A percentile compares a stretch with the other conserved stretches of the same genome.
Evolutionary conservation across 176 grass and related monocot species (phyloP).

Genomic region (Carex parvula): DNA sequence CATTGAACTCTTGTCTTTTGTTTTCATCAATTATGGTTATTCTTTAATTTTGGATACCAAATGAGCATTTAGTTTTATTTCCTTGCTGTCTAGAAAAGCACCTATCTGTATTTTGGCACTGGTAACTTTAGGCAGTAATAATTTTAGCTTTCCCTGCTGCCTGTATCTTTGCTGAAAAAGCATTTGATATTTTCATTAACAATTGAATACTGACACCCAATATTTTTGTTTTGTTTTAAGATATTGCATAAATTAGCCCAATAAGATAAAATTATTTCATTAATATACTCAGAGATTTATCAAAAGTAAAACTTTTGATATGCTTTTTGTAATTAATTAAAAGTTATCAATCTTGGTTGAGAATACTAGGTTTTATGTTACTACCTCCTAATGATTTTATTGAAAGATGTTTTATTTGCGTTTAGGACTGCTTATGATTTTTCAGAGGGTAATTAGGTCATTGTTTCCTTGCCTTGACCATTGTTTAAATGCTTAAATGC

Average conservation of each 20-base stretch:
- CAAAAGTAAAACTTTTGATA: too few relatives aligned
- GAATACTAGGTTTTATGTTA: neutral
- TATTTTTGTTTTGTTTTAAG: neutral
- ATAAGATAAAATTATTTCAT: neutral
- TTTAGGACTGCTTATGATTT: neutral
- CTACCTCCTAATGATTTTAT: neutral
- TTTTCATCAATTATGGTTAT: neutral
- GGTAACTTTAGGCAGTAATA: too few relatives aligned
- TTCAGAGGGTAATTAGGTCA: neutral
- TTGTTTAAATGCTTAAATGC: neutral
- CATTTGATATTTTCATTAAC: neutral
- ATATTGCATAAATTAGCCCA: neutral
- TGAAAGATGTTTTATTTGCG: neutral
- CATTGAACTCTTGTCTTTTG: neutral
- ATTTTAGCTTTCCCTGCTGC: too few relatives aligned
- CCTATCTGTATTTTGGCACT: too few relatives aligned
- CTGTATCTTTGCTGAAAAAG: neutral
- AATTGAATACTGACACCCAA: neutral
- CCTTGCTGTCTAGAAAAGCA: too few relatives aligned
- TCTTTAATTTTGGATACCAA: neutral
- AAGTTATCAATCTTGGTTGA: neutral
- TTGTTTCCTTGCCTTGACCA: neutral
- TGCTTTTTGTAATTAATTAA: too few relatives aligned
- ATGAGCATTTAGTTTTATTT: neutral
- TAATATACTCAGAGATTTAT: neutral